Evolutionary conservation across 495 filamentous ascomycete species (phyloP).

Genomic region (Emericellopsis terricola): DNA sequence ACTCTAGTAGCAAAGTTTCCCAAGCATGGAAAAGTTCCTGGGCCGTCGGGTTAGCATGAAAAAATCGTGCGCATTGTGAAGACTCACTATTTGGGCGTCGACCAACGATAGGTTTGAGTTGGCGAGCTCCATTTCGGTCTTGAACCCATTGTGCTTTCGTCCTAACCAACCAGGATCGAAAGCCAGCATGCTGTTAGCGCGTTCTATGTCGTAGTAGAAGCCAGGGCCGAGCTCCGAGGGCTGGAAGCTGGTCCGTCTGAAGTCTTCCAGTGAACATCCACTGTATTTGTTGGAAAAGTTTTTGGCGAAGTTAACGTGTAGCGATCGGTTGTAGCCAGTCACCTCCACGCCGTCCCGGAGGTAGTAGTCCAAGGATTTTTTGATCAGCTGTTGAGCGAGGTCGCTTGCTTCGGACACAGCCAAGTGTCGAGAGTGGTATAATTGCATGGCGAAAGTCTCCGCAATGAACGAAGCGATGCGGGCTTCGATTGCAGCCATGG

Average conservation of each 20-base stretch:
- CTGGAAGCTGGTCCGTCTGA: conserved; percentile 55
- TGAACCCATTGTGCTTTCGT: conserved; percentile 47
- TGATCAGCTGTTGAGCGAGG: conserved; percentile 49
- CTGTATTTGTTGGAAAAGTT: conserved; percentile 68
- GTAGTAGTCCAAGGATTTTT: conserved; percentile 58
- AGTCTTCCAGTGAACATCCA: conserved; percentile 47
- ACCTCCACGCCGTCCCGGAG: conserved; percentile 53
- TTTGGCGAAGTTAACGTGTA: conserved; percentile 66
- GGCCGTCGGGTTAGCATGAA: conserved; percentile 6
- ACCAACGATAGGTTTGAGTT: conserved; percentile 84
- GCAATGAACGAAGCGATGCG: conserved; percentile 66
- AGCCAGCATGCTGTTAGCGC: conserved; percentile 55
- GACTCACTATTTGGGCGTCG: conserved; percentile 73
- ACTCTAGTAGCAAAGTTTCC: conserved; percentile 74
- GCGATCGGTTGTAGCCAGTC: conserved; percentile 61
- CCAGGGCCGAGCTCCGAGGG: conserved; percentile 43
- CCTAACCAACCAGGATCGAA: conserved; percentile 64
- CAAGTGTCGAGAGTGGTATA: conserved; percentile 62
- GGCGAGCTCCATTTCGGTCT: conserved; percentile 60
- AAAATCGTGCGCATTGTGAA: background rate
- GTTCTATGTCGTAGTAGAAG: conserved; percentile 66
- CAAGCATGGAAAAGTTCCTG: conserved; percentile 70
- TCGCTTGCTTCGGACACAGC: conserved; percentile 37
- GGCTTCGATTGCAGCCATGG: conserved; percentile 37
- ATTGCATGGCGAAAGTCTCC: conserved; percentile 78